phyloP scores from a whole-genome alignment of 164 flowering plant genomes.

The Cinnamomum micranthum region DNA sequence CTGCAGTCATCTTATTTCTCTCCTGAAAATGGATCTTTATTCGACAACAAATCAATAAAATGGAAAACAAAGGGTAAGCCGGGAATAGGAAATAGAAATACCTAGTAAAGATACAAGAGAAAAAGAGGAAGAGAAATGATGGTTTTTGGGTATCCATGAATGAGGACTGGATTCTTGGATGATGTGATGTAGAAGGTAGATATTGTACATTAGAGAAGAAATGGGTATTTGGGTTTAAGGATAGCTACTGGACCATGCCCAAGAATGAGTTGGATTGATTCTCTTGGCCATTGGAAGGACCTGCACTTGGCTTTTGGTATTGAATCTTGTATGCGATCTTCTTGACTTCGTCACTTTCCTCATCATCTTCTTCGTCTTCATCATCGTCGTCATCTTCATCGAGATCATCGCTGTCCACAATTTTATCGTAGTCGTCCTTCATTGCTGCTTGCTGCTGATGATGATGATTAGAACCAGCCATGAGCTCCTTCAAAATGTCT shows the following conservation, averaged over 20 bases:
- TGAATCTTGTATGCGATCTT: slow-evolving; percentile 44
- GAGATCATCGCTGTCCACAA: slow-evolving; percentile 7
- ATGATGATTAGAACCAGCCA: slow-evolving; percentile 17
- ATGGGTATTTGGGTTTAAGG: neutral
- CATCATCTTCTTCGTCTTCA: slow-evolving; percentile 37
- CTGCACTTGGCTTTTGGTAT: slow-evolving; percentile 36
- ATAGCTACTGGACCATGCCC: slow-evolving; percentile 44
- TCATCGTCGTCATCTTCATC: slow-evolving; percentile 21
- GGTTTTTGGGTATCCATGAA: neutral
- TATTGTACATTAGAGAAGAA: too few relatives aligned
- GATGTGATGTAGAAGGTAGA: too few relatives aligned
- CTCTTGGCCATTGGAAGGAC: slow-evolving; percentile 34
- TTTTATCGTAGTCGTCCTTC: slow-evolving; percentile 11
- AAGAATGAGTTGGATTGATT: slow-evolving; percentile 34
- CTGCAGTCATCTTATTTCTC: neutral
- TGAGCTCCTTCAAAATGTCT: slow-evolving; percentile 64
- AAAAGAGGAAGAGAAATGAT: slow-evolving; percentile 4
- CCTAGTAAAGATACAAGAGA: slow-evolving; percentile 20
- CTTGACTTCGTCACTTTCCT: slow-evolving; percentile 29
- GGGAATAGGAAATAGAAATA: neutral
- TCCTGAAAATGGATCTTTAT: slow-evolving; percentile 27
- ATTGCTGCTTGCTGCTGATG: slow-evolving; percentile 10
- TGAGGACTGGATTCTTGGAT: too few relatives aligned
- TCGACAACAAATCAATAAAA: slow-evolving; percentile 36
- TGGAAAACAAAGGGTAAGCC: slow-evolving; percentile 4